Base-by-base conservation (phyloP, 2,329 filamentous ascomycete species). In the Scedosporium apiospermum region DNA sequence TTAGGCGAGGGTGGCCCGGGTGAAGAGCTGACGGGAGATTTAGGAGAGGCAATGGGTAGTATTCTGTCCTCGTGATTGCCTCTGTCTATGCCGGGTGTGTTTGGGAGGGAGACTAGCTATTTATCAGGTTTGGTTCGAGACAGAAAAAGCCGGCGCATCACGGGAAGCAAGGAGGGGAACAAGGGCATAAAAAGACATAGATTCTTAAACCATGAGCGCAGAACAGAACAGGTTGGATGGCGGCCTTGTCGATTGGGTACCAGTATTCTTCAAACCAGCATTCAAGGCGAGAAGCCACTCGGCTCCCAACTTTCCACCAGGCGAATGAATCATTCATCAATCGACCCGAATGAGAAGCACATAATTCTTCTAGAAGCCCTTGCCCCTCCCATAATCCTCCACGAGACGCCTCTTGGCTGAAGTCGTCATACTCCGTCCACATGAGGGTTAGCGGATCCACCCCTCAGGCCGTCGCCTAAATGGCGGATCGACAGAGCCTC, bases 401-500 rank as follows among this genome's bases (percentile, higher is more conserved):
- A 49, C 3, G 44, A 2, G 3, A 49, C 21, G 6, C 21, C 12
- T 27, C 23, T 26, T 27, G 51, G 21, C 23, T 49, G 21, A n/a
- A 49, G 44, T 18, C 44, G 44, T 49, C 44, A 49, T n/a, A 23
- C 2, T 2, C 5, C 12, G 44, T 2, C n/a, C n/a, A 6, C 6
- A 21, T n/a, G 16, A 12, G 6, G 51, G 51, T 55, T 23, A 30
- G 23, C 18, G 51, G 51, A 55, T 27, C 51, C 51, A 27, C 23
- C 51, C 23, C 23, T 23, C 7, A 10, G 10, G 18, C 21, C 18
- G 18, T 26, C 18, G 51, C 51, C 51, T 55, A 55, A 55, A 55
- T 55, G 21, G 51, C 51, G 51, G 51, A 55, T 55, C 51, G 51
- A 55, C 51, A 55, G 51, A 55, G 51, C 51, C 51, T 55, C 51